phyloP scores from a whole-genome alignment of 306 rosid genomes.

The Citrullus colocynthis region DNA sequence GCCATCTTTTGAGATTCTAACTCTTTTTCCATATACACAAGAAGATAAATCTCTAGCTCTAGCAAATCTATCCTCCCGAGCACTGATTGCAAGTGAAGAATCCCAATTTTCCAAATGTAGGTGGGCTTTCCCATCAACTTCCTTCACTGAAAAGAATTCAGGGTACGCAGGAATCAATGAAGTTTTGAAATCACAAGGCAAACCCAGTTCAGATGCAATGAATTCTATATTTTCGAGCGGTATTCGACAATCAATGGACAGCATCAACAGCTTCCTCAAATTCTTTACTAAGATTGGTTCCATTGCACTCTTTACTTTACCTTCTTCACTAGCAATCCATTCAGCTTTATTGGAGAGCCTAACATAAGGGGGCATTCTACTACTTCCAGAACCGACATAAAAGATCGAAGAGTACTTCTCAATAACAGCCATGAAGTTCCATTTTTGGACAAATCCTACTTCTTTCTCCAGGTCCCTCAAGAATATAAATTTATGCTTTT shows the following conservation, averaged over 20 bases:
- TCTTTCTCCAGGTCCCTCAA: conserved; percentile 68
- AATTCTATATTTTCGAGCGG: conserved; percentile 47
- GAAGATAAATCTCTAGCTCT: conserved; percentile 23
- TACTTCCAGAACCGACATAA: conserved; percentile 33
- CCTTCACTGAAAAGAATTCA: conserved; percentile 39
- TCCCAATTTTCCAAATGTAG: conserved; percentile 76
- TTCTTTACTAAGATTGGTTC: conserved; percentile 63
- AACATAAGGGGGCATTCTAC: conserved; percentile 39
- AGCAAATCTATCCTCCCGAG: conserved; percentile 36
- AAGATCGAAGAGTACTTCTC: conserved; percentile 57
- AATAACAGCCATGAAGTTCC: conserved; percentile 75
- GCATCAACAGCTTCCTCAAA: conserved; percentile 57
- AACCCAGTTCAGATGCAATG: conserved; percentile 46
- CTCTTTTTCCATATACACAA: conserved; percentile 19
- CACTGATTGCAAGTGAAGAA: conserved; percentile 47
- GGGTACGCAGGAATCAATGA: conserved; percentile 48
- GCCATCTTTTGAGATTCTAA: conserved; percentile 60
- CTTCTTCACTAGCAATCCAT: conserved; percentile 39
- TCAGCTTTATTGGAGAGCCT: conserved; percentile 42
- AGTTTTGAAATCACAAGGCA: conserved; percentile 34
- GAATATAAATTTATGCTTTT: conserved; percentile 21
- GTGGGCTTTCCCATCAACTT: conserved; percentile 29
- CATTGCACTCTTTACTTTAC: conserved; percentile 30
- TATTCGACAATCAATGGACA: conserved; percentile 50
- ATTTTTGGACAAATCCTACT: conserved; percentile 75